A percentile compares a stretch with the other conserved stretches of the same genome.
phyloP scores from a whole-genome alignment of 2,329 filamentous ascomycete genomes.

The Sordariomycetes sp. region DNA sequence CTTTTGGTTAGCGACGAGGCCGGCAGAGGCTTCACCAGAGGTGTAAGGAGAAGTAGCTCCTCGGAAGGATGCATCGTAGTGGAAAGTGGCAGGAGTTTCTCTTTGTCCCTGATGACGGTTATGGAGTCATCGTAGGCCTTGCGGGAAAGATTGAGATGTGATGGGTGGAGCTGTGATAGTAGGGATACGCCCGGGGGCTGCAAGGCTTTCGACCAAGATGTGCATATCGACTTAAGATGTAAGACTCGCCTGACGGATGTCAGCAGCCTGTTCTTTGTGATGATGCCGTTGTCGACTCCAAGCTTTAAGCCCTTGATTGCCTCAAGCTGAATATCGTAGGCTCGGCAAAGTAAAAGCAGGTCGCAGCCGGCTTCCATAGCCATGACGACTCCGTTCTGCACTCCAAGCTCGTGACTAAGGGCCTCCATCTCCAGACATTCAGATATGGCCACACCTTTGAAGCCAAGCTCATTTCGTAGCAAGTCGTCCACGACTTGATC shows the following conservation, averaged over 20 bases:
- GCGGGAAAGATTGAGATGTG: slow-evolving; percentile 72
- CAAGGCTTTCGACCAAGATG: slow-evolving; percentile 85
- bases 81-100: slow-evolving; percentile 73
- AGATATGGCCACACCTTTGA: slow-evolving; percentile 86
- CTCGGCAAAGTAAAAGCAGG: slow-evolving; percentile 77
- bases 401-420: slow-evolving; percentile 90
- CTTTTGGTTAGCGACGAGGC: slow-evolving; percentile 76
- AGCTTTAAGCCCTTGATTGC: slow-evolving; percentile 84
- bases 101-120: slow-evolving; percentile 83
- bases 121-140: slow-evolving; percentile 89
- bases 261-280: slow-evolving; percentile 69
- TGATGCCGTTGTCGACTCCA: slow-evolving; percentile 83
- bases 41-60: slow-evolving; percentile 81
- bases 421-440: slow-evolving; percentile 97
- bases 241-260: slow-evolving; percentile 74
- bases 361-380: slow-evolving; percentile 95
- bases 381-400: slow-evolving; percentile 94
- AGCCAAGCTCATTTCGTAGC: slow-evolving; percentile 78
- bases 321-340: slow-evolving; percentile 82
- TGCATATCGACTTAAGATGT: slow-evolving; percentile 73
- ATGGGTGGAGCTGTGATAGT: slow-evolving; percentile 71
- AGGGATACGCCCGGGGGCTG: slow-evolving; percentile 72
- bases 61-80: slow-evolving; percentile 75
- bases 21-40: slow-evolving; percentile 83
- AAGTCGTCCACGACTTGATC: slow-evolving; percentile 90